Evolutionary conservation across 805 yeast species (phyloP), one percentile per base, ranked within the genome.

Genomic region (Wickerhamomyces alni): DNA sequence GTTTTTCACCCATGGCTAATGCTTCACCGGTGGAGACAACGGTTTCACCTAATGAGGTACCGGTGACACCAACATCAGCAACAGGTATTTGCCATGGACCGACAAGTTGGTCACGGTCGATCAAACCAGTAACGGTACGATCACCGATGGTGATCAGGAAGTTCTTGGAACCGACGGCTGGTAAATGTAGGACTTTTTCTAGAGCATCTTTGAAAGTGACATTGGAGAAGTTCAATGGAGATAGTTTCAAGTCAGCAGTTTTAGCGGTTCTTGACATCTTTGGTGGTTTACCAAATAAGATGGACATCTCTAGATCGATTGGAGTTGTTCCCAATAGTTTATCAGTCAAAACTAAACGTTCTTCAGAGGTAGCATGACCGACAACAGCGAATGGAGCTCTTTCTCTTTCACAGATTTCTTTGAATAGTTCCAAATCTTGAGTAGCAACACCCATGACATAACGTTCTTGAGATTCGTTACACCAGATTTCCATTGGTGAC

Each of bases 31-130:
- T 82, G 4, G 66, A 49, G 45, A 81, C 62, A 37, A 83, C 60
- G 6, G 72, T 69, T 38, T 79, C 83, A 57, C 96, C 96, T 37
- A 87, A 71, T 2, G 96, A 84, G 0, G 97, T 82, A 43, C 84
- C 83, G 18, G 98, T 89, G 39, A 93, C 96, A 66, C 96, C 98
- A 40, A 89, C 97, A 59, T 93, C 98, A 15, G 98, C 93, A 25
- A 93, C 98, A 36, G 99, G 99, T 9, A 85, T 93, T 71, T 93
- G 99, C 98, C 98, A 93, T 58, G 98, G 98, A 30, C 99, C 99
- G 44, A 93, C 98, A 81, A 89, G 81, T 69, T 93, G 99, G 62
- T 93, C 99, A 61, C 99, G 81, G 56, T 94, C 98, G 45, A 93
- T 82, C 52, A 93, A 74, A 40, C 99, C 99, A 22, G 98, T 91